Conservation (phyloP, 2,329 filamentous ascomycete species). For the Sporothrix protearum region DNA sequence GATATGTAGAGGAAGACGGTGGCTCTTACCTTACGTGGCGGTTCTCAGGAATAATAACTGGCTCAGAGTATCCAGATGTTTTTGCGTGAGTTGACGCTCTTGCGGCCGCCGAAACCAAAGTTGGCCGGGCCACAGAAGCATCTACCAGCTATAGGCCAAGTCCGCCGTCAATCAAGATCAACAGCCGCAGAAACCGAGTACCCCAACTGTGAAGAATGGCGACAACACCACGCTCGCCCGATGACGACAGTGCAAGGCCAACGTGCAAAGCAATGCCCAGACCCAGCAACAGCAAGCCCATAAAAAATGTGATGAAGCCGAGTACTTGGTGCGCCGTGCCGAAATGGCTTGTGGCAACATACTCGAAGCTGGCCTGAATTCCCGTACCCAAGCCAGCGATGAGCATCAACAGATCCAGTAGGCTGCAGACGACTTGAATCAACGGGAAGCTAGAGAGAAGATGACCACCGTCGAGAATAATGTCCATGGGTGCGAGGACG, state of each 20-base stretch:
- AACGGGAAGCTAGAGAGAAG: slow-evolving; percentile 25
- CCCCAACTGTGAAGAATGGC: slow-evolving; percentile 29
- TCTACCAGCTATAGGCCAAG: slow-evolving; percentile 23
- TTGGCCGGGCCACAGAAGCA: background rate
- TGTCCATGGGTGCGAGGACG: slow-evolving; percentile 30
- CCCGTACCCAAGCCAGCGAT: slow-evolving; percentile 31
- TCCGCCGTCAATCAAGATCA: slow-evolving; percentile 31
- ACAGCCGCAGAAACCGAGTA: slow-evolving; percentile 30
- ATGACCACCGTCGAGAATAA: slow-evolving; percentile 26
- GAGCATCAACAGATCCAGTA: slow-evolving; percentile 28
- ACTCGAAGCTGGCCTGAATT: slow-evolving; percentile 28
- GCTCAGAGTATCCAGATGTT: slow-evolving; percentile 15
- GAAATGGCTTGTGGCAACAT: slow-evolving; percentile 29
- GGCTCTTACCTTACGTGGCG: slow-evolving; percentile 4
- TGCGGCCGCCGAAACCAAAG: background rate
- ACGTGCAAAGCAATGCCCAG: slow-evolving; percentile 27
- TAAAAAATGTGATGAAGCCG: slow-evolving; percentile 29
- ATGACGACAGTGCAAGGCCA: slow-evolving; percentile 26
- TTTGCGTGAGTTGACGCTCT: slow-evolving; percentile 19
- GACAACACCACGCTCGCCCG: slow-evolving; percentile 24
- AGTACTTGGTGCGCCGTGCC: slow-evolving; percentile 31
- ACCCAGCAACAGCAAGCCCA: slow-evolving; percentile 28
- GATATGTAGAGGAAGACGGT: slow-evolving; percentile 8
- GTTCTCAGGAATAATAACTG: background rate
- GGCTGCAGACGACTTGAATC: slow-evolving; percentile 27